A percentile compares a stretch with the other conserved stretches of the same genome.
Evolutionary conservation across 768 basidiomycete species (phyloP).

Genomic region (Tulasnella calospora): DNA sequence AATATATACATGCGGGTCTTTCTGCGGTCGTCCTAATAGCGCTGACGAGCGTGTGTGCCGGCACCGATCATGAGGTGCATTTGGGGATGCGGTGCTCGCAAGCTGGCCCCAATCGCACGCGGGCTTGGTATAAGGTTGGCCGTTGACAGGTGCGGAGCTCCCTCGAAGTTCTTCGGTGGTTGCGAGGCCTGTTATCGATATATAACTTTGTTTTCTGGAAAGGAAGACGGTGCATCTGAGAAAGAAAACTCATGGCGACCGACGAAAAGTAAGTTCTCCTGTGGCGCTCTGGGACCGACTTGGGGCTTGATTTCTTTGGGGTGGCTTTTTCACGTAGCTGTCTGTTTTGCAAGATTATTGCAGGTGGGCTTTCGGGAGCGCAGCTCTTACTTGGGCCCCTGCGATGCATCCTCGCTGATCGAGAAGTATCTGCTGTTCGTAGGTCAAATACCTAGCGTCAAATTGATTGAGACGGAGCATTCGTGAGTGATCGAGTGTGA

Average conservation of each 20-base stretch:
- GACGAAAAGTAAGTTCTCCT: background rate
- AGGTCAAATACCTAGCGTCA: constrained; percentile 89
- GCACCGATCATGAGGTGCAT: too few species aligned
- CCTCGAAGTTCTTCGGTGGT: background rate
- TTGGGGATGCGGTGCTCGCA: background rate
- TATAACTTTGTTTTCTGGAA: background rate
- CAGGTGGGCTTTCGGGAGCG: constrained; percentile 47
- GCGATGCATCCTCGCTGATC: background rate
- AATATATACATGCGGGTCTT: background rate
- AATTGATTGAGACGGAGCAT: constrained; percentile 69
- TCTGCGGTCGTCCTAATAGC: background rate
- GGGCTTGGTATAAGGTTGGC: background rate
- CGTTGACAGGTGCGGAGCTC: background rate
- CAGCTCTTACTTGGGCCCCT: too few species aligned
- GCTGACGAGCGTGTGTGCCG: background rate
- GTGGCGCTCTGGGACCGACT: background rate
- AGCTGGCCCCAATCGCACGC: background rate
- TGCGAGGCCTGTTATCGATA: background rate
- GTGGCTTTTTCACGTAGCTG: constrained; percentile 44
- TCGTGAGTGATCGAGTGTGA: constrained; percentile 46
- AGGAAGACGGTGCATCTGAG: background rate
- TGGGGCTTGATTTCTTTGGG: background rate
- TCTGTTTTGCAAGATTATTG: constrained; percentile 94
- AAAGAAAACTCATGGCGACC: background rate
- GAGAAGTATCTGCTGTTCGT: background rate